A percentile compares a stretch with the other conserved stretches of the same genome.
These are phyloP conservation scores for Lignosus rhinocerotis DNA, from an alignment of 1,284 basidiomycete species.

Conservation along the genomic window DNA sequence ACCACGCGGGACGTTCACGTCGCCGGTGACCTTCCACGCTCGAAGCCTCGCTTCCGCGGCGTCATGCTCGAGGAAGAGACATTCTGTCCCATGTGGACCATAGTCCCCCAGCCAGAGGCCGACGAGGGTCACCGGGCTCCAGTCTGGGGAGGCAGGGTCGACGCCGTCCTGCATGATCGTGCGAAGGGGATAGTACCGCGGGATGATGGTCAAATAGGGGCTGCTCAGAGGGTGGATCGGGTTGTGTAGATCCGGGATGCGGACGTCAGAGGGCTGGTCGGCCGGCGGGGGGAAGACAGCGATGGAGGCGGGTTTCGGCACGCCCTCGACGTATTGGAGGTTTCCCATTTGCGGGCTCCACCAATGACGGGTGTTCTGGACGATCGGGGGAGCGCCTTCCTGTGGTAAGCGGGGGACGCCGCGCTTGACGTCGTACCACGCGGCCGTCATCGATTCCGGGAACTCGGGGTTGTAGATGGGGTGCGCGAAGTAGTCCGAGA, in stretches of 20 bases:
- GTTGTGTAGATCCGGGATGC: slow-evolving; percentile 9
- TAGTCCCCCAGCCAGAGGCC: slow-evolving; percentile 33
- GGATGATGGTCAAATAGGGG: slow-evolving; percentile 1
- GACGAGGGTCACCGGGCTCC: slow-evolving; percentile 24
- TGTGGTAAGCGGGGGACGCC: slow-evolving; percentile 16
- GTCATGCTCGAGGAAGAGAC: slow-evolving; percentile 26
- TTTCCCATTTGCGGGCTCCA: neutral
- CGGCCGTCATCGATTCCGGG: neutral
- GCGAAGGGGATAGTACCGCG: slow-evolving; percentile 31
- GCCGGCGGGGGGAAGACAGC: slow-evolving; percentile 13
- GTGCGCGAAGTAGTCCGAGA: neutral
- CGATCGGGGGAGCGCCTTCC: slow-evolving; percentile 11
- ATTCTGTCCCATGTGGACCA: slow-evolving; percentile 29
- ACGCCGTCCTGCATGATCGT: slow-evolving; percentile 3
- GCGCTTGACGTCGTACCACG: slow-evolving; percentile 21
- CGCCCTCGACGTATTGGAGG: slow-evolving; percentile 9
- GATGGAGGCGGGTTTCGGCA: slow-evolving; percentile 9
- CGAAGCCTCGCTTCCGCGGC: slow-evolving; percentile 14
- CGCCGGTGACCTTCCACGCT: slow-evolving; percentile 33
- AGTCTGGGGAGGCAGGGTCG: slow-evolving; percentile 17
- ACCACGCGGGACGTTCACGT: slow-evolving; percentile 31
- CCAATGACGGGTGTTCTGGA: neutral
- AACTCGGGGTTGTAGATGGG: slow-evolving; percentile 17
- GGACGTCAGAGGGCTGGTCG: slow-evolving; percentile 4
- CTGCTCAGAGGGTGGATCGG: slow-evolving; percentile 7